Evolutionary conservation across 106 monocot genomes (phyloP).

Genomic region (Triglochin maritima): DNA sequence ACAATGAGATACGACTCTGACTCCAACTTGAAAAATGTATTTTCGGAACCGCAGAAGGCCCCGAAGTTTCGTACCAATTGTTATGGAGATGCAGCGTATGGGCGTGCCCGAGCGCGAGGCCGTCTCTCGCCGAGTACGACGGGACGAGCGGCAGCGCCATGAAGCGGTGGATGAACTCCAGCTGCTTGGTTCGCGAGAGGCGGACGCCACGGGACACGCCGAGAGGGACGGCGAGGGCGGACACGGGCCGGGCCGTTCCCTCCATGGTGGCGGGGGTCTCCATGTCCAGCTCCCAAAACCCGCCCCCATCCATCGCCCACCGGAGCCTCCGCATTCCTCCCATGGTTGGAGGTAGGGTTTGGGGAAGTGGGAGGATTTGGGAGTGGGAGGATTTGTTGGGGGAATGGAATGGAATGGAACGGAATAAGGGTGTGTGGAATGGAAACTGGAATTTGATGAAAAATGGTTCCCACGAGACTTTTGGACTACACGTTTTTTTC

Average conservation of each 20-base stretch:
- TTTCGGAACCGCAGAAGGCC: no score
- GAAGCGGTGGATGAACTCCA: constrained; percentile 97
- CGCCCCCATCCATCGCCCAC: constrained; percentile 47
- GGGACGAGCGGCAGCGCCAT: constrained; percentile 81
- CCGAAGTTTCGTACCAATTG: constrained; percentile 33
- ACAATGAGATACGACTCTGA: no score
- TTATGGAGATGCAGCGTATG: constrained; percentile 34
- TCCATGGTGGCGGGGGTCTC: constrained; percentile 49
- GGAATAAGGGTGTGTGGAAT: no score
- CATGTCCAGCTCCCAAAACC: constrained; percentile 68
- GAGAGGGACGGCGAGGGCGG: constrained; percentile 51
- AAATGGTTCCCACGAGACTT: no score
- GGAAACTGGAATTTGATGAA: no score
- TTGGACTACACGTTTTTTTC: no score
- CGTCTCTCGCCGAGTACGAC: constrained; percentile 34
- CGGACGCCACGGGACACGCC: constrained; percentile 68
- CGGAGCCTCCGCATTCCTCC: constrained; percentile 37
- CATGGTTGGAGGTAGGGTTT: background rate
- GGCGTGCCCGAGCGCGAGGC: constrained; percentile 44
- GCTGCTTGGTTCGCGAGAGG: constrained; percentile 75
- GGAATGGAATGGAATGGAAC: no score
- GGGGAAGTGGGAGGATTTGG: no score
- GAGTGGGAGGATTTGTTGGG: no score
- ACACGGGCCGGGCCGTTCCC: constrained; percentile 51
- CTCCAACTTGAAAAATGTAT: no score